These are phyloP conservation scores for Epichloe hybrida DNA, from an alignment of 2,329 filamentous ascomycete genomes.

Conservation along the genomic window DNA sequence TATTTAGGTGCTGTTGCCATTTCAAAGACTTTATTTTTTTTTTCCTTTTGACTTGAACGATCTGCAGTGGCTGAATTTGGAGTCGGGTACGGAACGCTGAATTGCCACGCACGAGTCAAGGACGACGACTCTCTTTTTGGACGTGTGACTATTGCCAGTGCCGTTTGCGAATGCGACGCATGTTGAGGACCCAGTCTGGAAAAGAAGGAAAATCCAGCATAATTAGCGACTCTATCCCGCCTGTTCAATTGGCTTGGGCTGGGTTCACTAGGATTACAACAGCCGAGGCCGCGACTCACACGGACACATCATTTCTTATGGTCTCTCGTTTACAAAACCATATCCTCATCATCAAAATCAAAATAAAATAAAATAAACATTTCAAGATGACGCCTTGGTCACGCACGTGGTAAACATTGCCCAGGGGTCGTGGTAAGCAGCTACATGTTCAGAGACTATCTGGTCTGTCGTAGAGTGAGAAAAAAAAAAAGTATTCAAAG, in stretches of 20 bases:
- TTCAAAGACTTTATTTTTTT: background rate
- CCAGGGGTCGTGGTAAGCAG: too few species aligned
- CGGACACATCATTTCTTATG: background rate
- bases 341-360: background rate
- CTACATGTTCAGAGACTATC: background rate
- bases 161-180: too few species aligned
- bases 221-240: background rate
- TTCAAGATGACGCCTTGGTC: too few species aligned
- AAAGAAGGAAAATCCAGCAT: background rate
- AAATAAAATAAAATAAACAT: too few species aligned
- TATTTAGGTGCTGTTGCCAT: background rate
- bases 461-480: background rate
- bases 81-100: too few species aligned
- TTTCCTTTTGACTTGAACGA: too few species aligned
- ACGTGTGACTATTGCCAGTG: too few species aligned
- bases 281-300: background rate
- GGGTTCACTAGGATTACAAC: background rate
- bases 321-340: background rate
- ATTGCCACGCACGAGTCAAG: too few species aligned
- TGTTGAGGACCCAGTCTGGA: too few species aligned
- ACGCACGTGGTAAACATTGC: too few species aligned
- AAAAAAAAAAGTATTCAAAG: background rate
- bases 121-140: too few species aligned
- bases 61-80: too few species aligned
- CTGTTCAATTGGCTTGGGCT: background rate